These are phyloP conservation scores for Coemansia linderi DNA, from an alignment of 371 early-diverging fungal species.

Conservation along the genomic window DNA sequence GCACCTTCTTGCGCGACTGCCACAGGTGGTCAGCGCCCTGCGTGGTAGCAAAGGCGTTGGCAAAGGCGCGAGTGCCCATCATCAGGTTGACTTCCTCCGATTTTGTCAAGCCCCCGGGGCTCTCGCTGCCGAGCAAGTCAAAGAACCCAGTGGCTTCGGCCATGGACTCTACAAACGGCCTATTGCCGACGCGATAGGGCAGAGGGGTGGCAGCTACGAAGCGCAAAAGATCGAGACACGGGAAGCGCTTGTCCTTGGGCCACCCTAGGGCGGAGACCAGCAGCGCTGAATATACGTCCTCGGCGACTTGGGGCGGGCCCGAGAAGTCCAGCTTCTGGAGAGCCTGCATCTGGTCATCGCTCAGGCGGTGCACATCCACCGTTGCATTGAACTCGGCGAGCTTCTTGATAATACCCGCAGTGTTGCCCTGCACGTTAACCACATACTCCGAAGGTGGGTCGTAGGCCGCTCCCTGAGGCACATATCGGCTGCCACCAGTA, in stretches of 20 bases:
- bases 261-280: slow-evolving; percentile 24
- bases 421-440: slow-evolving; percentile 72
- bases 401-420: slow-evolving; percentile 73
- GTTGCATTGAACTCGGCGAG: slow-evolving; percentile 66
- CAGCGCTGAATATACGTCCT: slow-evolving; percentile 14
- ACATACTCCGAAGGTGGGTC: slow-evolving; percentile 55
- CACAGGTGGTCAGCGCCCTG: slow-evolving; percentile 57
- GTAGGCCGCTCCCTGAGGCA: slow-evolving; percentile 27
- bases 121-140: background rate
- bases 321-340: slow-evolving; percentile 32
- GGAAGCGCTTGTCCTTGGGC: slow-evolving; percentile 67
- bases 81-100: slow-evolving; percentile 65
- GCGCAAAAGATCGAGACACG: slow-evolving; percentile 84
- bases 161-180: slow-evolving; percentile 49
- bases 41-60: slow-evolving; percentile 62
- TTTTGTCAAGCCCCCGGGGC: slow-evolving; percentile 31
- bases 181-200: too few relatives aligned
- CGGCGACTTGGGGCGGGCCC: background rate
- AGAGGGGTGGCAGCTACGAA: slow-evolving; percentile 62
- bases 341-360: slow-evolving; percentile 49
- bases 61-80: slow-evolving; percentile 66
- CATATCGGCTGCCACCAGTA: slow-evolving; percentile 57
- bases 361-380: slow-evolving; percentile 43
- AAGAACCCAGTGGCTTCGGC: slow-evolving; percentile 41
- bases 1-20: slow-evolving; percentile 24